These are phyloP conservation scores for Termitomyces eurrhizus DNA, from an alignment of 768 basidiomycete genomes.

Conservation along the genomic window DNA sequence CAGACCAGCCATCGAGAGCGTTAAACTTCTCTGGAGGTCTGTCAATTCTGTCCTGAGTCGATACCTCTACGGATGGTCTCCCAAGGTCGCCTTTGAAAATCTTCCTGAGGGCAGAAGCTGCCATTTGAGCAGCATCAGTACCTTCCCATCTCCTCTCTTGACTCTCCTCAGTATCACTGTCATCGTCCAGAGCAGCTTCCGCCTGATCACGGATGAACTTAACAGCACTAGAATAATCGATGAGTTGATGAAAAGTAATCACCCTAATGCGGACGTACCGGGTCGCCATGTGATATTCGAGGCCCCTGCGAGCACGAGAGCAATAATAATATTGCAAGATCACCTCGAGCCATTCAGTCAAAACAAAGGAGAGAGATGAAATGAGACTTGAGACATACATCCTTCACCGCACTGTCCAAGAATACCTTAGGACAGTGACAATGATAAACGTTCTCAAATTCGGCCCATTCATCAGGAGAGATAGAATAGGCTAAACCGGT, in stretches of 20 bases:
- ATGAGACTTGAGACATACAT: constrained; percentile 47
- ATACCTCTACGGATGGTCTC: constrained; percentile 41
- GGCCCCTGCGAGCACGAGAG: constrained; percentile 66
- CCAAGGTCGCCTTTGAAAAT: constrained; percentile 54
- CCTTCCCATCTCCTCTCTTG: constrained; percentile 26
- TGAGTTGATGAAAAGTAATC: constrained; percentile 8
- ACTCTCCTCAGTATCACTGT: constrained; percentile 21
- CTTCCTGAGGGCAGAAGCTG: constrained; percentile 61
- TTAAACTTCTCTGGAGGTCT: constrained; percentile 38
- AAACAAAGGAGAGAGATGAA: not conserved
- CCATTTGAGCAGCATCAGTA: constrained; percentile 55
- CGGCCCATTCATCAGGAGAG: constrained; percentile 66
- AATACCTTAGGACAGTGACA: constrained; percentile 82
- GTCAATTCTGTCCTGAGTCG: constrained; percentile 18
- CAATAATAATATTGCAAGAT: constrained; percentile 88
- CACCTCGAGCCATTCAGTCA: constrained; percentile 45
- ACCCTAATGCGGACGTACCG: constrained; percentile 44
- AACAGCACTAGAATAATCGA: constrained; percentile 51
- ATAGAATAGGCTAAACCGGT: constrained; percentile 63
- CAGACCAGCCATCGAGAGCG: constrained; percentile 69
- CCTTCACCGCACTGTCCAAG: constrained; percentile 71
- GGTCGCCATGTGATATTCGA: constrained; percentile 87
- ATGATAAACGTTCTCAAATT: constrained; percentile 90
- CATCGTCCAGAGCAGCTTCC: constrained; percentile 35
- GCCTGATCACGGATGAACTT: constrained; percentile 88